Percentiles rank a stretch among this genome's conserved stretches.
Evolutionary conservation across 2,329 filamentous ascomycete genomes (phyloP).

Genomic region (Colletotrichum paranaense): DNA sequence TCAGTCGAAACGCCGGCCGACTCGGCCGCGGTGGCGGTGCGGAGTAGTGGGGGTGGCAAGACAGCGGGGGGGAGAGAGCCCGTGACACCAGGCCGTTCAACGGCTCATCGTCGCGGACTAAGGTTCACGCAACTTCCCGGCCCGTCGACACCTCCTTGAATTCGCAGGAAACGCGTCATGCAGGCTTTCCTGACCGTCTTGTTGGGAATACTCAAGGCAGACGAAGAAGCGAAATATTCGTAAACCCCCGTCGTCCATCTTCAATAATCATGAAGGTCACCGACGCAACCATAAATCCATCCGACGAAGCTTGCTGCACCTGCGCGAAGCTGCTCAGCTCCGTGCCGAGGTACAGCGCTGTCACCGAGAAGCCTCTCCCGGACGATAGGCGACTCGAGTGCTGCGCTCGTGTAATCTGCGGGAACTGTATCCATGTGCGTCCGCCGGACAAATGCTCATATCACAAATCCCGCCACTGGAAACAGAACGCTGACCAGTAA

Average conservation of each 20-base stretch:
- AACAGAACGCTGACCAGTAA: neutral
- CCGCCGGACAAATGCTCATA: neutral
- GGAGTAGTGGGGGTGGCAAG: slow-evolving; percentile 13
- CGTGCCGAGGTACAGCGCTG: slow-evolving; percentile 61
- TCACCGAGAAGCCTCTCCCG: slow-evolving; percentile 70
- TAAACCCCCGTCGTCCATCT: neutral
- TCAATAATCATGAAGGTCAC: slow-evolving; percentile 1
- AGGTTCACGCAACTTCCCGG: slow-evolving; percentile 17
- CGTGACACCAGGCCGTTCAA: slow-evolving; percentile 3
- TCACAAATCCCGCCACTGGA: neutral
- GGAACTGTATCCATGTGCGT: slow-evolving; percentile 73
- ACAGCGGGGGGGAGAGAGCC: slow-evolving; percentile 3
- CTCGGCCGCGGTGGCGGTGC: slow-evolving; percentile 17
- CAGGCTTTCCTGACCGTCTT: neutral
- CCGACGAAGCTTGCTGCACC: slow-evolving; percentile 70
- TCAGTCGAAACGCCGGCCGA: slow-evolving; percentile 5
- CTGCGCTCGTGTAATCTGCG: slow-evolving; percentile 78
- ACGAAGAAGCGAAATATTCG: neutral
- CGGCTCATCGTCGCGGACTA: neutral
- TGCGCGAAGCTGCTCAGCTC: slow-evolving; percentile 72
- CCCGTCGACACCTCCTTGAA: neutral
- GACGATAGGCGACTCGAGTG: slow-evolving; percentile 73
- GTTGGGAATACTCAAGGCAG: neutral
- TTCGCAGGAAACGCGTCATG: neutral
- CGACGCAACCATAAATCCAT: neutral